Base-by-base conservation (phyloP, 805 yeast genomes). In the Candida sanyiensis region DNA sequence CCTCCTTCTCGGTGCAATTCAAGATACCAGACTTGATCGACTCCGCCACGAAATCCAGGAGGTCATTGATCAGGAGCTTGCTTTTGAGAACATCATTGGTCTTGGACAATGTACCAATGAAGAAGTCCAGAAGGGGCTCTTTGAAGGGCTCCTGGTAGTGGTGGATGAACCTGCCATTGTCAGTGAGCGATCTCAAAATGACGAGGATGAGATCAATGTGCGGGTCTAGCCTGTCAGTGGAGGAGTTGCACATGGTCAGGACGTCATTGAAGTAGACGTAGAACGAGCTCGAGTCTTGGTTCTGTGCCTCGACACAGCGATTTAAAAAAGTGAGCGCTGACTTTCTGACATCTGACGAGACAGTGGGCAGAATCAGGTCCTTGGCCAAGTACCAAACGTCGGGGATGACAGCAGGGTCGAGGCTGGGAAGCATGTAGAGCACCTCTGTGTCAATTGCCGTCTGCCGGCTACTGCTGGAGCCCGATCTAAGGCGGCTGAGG, bases 311-410 rank as follows among this genome's bases (percentile, higher is more conserved):
- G 7, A 82, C 75, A 56, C 95, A 82, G 36, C 67, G 65, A 6
- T 59, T 52, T 51, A 84, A 56, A 18, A 87, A 61, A 13, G 65
- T 57, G 24, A 84, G 57, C 0, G 80, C 78, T 1, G 72, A 70
- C 23, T 40, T 31, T 10, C 39, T 34, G 4, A 38, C 23, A 80
- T 57, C 13, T 59, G 63, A 1, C 56, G 40, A 16, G 49, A 51
- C n/a, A 54, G 57, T 23, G 0, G 61, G 54, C 6, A 63, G 62
- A 36, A 83, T 66, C 55, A 80, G 58, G 36, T 70, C 74, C 43
- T 73, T 63, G 0, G 82, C 80, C 37, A 77, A 61, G 55, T 80
- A 76, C 96, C 96, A 86, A 2, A 85, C 67, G 45, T 83, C 88
- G 0, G 85, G 78, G 4, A 84, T 67, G 3, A 82, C 72, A 0